Evolutionary conservation across 345 rosid genomes (phyloP).

Genomic region (Gossypium sturtianum): DNA sequence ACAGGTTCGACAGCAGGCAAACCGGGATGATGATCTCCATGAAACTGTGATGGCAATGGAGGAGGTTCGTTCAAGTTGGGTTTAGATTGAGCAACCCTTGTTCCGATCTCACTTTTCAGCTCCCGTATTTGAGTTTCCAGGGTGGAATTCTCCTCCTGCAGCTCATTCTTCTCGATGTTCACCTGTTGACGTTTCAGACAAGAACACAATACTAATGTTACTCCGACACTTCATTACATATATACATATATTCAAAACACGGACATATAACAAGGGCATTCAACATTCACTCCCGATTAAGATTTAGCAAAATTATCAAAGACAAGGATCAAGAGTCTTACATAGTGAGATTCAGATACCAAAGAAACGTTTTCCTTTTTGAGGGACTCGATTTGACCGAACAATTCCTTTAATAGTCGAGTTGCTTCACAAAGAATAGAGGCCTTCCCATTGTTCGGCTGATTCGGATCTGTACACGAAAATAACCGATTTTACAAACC

Average conservation of each 20-base stretch:
- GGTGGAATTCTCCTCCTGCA: conserved; percentile 69
- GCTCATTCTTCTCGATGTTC: conserved; percentile 69
- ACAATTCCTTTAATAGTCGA: conserved; percentile 63
- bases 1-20: conserved; percentile 29
- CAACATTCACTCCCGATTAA: background rate
- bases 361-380: conserved; percentile 63
- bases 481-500: background rate
- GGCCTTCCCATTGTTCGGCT: conserved; percentile 80
- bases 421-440: conserved; percentile 62
- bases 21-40: conserved; percentile 22
- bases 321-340: conserved; percentile 25
- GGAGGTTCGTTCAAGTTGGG: conserved; percentile 57
- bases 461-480: conserved; percentile 40
- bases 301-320: background rate
- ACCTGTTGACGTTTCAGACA: conserved; percentile 38
- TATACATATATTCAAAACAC: background rate
- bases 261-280: background rate
- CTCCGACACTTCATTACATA: background rate
- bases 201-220: background rate
- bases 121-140: conserved; percentile 55
- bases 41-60: conserved; percentile 28
- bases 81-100: conserved; percentile 39
- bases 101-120: conserved; percentile 46
- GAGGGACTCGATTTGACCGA: conserved; percentile 65
- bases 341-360: conserved; percentile 74